Base-by-base conservation (phyloP, 768 basidiomycete species). In the Auricularia auricula-judae region DNA sequence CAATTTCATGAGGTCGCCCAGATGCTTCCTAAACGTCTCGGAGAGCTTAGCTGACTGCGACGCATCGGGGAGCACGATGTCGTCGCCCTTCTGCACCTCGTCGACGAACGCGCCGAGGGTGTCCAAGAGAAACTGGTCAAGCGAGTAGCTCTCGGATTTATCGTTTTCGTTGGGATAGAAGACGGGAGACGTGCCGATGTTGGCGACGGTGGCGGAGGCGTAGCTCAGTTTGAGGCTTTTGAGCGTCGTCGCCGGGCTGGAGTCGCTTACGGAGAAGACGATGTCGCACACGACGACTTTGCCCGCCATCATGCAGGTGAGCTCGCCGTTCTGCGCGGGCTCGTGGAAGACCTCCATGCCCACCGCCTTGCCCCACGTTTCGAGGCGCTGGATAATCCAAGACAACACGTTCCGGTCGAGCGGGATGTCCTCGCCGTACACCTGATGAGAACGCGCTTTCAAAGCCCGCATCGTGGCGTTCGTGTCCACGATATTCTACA, bases 251-350 rank as follows among this genome's bases (percentile, higher is more conserved):
- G 80, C 71, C 11, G 18, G 65, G 29, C 73, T 75, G 65, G 81
- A 75, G 36, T 53, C 39, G 7, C 8, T 8, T 1, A 39, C 11
- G 35, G 14, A 42, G 67, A 92, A 81, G 68, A 89, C 86, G 65
- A 91, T 79, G 71, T 92, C 90, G 63, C 91, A 75, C 39, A 91
- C 89, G 10, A 92, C 76, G n/a, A 90, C 84, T 72, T 89, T 89
- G 1, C 90, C 90, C 3, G 85, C 90, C 43, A 91, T 80, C 21
- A 86, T 80, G 44, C 89, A 75, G 0, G 81, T 85, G 47, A 81
- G 76, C 33, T 76, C 76, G 16, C 80, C 81, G 65, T 80, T 80
- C 43, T 78, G 77, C 21, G 75, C 74, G 58, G 83, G 80, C 16
- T 70, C 70, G 66, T 80, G 82, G 76, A 88, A 91, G 3, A 84